Evolutionary conservation across 768 basidiomycete species (phyloP), one percentile per base, ranked within the genome.

Genomic region (Leccinum uliginosum): DNA sequence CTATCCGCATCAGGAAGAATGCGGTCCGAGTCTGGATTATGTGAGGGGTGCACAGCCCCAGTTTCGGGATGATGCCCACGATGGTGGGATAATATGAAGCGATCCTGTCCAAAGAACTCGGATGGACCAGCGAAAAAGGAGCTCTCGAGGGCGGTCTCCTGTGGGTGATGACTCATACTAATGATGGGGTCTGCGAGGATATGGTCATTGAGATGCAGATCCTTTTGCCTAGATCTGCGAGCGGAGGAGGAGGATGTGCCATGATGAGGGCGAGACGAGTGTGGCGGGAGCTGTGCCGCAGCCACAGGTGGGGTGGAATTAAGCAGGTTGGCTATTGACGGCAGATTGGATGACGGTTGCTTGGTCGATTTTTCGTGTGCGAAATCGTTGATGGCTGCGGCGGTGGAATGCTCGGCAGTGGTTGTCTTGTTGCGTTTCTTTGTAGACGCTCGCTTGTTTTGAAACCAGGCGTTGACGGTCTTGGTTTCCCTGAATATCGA

Each of bases 391-490:
- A 65, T 65, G 71, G 70, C 66, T 58, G 74, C 57, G 54, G 74
- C 57, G 54, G 71, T 61, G 58, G 66, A 56, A 38, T 73, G 62
- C 21, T 73, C 77, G 40, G 57, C 62, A 53, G 59, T 58, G 21
- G 65, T 65, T 68, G 76, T 69, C 78, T 80, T 70, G 75, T 80
- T 75, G 21, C 80, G 76, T 73, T 91, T 91, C 80, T 89, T 91
- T 63, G 82, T 83, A 12, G 88, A 89, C 6, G 89, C 89, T 54
- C 89, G 80, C 77, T 90, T 91, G 69, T 91, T 91, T 74, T 91
- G 89, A 73, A 91, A 91, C 86, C 87, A 91, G 14, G 89, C 86
- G 68, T 88, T 87, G 67, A 91, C 88, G 3, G 87, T 89, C 79
- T 91, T 91, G 71, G 83, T 84, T 69, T 90, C 87, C 85, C 89